Percentiles rank a stretch among this genome's conserved stretches.
Evolutionary conservation across 805 yeast genomes (phyloP).

Genomic region (Allodekkera sacchari): DNA sequence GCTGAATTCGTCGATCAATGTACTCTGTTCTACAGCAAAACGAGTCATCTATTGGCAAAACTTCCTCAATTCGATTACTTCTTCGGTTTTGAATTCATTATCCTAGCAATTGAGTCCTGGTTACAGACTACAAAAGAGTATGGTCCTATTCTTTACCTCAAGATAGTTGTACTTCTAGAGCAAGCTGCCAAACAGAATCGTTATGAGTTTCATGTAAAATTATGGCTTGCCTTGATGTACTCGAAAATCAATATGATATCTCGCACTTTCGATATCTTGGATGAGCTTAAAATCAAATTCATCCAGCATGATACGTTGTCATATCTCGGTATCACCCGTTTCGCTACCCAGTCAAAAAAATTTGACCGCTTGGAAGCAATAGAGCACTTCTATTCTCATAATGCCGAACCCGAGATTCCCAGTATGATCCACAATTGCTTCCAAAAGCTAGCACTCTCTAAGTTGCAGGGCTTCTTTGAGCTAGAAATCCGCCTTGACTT

Average conservation of each 20-base stretch:
- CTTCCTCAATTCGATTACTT: slow-evolving; percentile 63
- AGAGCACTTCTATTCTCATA: slow-evolving; percentile 40
- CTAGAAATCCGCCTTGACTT: slow-evolving; percentile 43
- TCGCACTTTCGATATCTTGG: slow-evolving; percentile 42
- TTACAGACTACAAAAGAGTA: slow-evolving; percentile 5
- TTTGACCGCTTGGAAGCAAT: slow-evolving; percentile 28
- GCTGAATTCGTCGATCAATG: slow-evolving; percentile 23
- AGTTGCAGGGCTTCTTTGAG: slow-evolving; percentile 56
- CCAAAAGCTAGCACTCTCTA: slow-evolving; percentile 52
- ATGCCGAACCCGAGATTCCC: slow-evolving; percentile 43
- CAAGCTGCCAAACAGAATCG: slow-evolving; percentile 45
- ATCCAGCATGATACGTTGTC: slow-evolving; percentile 69
- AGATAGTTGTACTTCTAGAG: slow-evolving; percentile 50
- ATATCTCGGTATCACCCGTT: slow-evolving; percentile 41
- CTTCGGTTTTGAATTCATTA: slow-evolving; percentile 55
- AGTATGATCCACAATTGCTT: slow-evolving; percentile 45
- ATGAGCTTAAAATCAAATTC: slow-evolving; percentile 55
- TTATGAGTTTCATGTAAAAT: slow-evolving; percentile 62
- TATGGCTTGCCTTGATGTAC: slow-evolving; percentile 66
- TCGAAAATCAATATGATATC: slow-evolving; percentile 46
- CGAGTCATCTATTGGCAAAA: slow-evolving; percentile 26
- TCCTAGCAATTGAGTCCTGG: slow-evolving; percentile 41
- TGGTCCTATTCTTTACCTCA: slow-evolving; percentile 22
- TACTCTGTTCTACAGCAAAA: slow-evolving; percentile 31
- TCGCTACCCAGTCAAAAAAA: slow-evolving; percentile 31